A percentile compares a stretch with the other conserved stretches of the same genome.
phyloP scores from a whole-genome alignment of 768 basidiomycete genomes.

The Leucocoprinus leucothites region DNA sequence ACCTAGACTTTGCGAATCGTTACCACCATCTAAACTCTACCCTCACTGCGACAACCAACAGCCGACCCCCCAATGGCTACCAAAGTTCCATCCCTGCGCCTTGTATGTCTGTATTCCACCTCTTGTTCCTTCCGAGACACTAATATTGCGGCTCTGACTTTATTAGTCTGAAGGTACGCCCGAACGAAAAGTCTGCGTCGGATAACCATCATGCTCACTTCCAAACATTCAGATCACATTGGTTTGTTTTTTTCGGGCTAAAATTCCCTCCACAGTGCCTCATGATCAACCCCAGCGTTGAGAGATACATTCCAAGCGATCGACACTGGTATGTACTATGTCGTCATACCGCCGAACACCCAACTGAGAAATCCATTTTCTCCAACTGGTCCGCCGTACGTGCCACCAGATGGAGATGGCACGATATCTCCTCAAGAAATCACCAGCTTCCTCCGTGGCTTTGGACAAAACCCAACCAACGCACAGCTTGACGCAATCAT shows the following conservation, averaged over 20 bases:
- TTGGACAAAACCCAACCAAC: slow-evolving; percentile 89
- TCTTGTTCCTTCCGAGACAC: not conserved
- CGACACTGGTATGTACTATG: slow-evolving; percentile 61
- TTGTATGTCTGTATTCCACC: not conserved
- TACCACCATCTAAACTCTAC: not conserved
- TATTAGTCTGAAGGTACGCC: slow-evolving; percentile 3
- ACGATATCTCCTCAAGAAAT: slow-evolving; percentile 87
- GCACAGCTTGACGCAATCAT: slow-evolving; percentile 90
- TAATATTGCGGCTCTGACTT: not conserved
- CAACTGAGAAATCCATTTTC: not conserved
- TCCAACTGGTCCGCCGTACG: not conserved
- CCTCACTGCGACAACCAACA: not conserved
- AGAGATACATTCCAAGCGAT: slow-evolving; percentile 91
- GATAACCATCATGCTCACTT: not conserved
- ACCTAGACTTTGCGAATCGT: not conserved
- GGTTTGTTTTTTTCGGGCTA: not conserved
- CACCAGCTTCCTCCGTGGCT: slow-evolving; percentile 86
- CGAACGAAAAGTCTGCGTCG: not conserved
- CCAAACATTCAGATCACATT: not conserved
- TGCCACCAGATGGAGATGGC: slow-evolving; percentile 73
- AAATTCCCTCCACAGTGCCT: not conserved
- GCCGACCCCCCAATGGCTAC: not conserved
- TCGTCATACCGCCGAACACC: not conserved
- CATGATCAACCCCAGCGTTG: not conserved
- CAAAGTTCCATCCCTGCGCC: not conserved